Conservation (phyloP, 805 yeast genomes). For the Teunomyces pallodes region DNA sequence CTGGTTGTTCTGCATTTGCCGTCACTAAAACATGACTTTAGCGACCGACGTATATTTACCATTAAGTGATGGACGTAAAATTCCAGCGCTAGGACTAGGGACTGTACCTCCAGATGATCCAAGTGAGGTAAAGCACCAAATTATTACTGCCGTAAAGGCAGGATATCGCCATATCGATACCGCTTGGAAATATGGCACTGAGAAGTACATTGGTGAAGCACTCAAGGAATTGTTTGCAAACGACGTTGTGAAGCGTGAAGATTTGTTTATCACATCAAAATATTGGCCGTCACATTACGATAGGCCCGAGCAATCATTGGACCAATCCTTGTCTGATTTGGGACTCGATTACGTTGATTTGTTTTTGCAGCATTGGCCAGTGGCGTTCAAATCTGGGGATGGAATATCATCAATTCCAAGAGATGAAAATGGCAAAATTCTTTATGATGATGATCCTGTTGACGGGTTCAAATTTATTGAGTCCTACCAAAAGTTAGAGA, state of each 20-base stretch:
- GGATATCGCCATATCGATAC: slow-evolving; percentile 52
- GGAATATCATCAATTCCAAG: slow-evolving; percentile 37
- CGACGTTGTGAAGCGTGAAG: slow-evolving; percentile 50
- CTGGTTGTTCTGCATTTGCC: no score
- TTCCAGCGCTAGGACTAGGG: slow-evolving; percentile 73
- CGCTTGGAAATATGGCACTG: slow-evolving; percentile 51
- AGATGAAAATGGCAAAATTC: slow-evolving; percentile 33
- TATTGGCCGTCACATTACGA: slow-evolving; percentile 45
- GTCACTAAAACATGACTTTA: slow-evolving; percentile 6
- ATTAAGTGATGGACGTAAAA: slow-evolving; percentile 54
- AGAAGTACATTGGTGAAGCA: slow-evolving; percentile 41
- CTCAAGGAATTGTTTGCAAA: slow-evolving; percentile 47
- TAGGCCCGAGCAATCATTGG: slow-evolving; percentile 40
- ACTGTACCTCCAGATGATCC: slow-evolving; percentile 33
- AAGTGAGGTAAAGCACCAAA: slow-evolving; percentile 31
- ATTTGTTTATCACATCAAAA: slow-evolving; percentile 35
- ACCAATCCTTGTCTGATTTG: slow-evolving; percentile 38
- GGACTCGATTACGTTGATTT: slow-evolving; percentile 47
- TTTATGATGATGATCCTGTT: slow-evolving; percentile 34
- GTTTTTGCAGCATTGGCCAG: slow-evolving; percentile 51
- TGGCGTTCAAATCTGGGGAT: slow-evolving; percentile 38
- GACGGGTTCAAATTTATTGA: slow-evolving; percentile 30
- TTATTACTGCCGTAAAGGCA: slow-evolving; percentile 38
- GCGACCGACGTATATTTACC: slow-evolving; percentile 41
- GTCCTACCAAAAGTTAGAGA: slow-evolving; percentile 29